A percentile compares a stretch with the other conserved stretches of the same genome.
Evolutionary conservation across 1,284 basidiomycete genomes (phyloP).

Genomic region (Vanrija humicola): DNA sequence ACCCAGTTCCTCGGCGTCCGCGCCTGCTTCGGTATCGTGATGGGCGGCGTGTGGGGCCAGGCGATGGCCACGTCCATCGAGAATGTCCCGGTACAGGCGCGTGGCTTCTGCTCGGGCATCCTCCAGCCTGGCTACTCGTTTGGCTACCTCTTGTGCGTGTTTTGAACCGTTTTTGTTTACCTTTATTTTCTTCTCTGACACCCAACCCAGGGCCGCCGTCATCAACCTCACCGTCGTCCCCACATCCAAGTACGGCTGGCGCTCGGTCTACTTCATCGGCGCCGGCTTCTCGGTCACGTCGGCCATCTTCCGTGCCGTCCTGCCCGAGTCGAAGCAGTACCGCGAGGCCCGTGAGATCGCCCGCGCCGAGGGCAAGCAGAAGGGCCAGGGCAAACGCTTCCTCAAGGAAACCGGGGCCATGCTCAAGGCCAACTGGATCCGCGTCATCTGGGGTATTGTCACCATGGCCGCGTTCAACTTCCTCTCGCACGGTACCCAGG

Average conservation of each 20-base stretch:
- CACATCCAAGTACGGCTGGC: constrained; percentile 42
- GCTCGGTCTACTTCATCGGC: constrained; percentile 50
- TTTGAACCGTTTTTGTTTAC: background rate
- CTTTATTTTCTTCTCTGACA: background rate
- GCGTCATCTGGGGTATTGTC: constrained; percentile 69
- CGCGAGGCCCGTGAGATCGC: constrained; percentile 30
- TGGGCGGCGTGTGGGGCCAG: constrained; percentile 61
- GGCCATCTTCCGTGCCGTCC: constrained; percentile 61
- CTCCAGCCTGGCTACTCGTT: constrained; percentile 74
- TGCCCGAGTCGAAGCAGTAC: constrained; percentile 81
- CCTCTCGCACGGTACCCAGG: constrained; percentile 63
- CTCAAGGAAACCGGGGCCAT: constrained; percentile 64
- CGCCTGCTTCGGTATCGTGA: constrained; percentile 76
- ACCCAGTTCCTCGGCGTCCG: constrained; percentile 51
- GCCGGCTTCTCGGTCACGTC: constrained; percentile 67
- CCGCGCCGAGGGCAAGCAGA: constrained; percentile 42
- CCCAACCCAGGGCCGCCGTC: constrained; percentile 50
- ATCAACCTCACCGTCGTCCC: constrained; percentile 60
- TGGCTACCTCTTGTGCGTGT: constrained; percentile 41
- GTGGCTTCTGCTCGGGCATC: constrained; percentile 81
- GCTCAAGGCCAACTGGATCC: constrained; percentile 70
- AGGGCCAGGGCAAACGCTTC: constrained; percentile 64
- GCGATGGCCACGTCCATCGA: constrained; percentile 61
- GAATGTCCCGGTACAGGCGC: constrained; percentile 76
- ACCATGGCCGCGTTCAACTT: constrained; percentile 78